These are phyloP conservation scores for Oropetium thomaeum DNA, from an alignment of 176 grass and related monocot species.

Conservation along the genomic window DNA sequence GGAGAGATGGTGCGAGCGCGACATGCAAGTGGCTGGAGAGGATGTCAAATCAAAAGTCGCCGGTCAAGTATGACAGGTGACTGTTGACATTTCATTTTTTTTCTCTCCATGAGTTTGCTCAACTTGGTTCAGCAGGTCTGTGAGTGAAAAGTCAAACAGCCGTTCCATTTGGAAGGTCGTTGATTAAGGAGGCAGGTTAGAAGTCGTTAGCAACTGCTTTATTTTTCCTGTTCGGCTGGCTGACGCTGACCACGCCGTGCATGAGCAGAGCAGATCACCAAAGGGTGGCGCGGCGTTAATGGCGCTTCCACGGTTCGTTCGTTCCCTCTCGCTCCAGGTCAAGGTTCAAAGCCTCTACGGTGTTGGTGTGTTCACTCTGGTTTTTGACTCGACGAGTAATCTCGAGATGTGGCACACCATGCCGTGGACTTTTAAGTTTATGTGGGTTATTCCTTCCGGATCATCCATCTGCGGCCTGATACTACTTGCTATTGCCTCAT, in stretches of 20 bases:
- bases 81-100: slow-evolving; percentile 29
- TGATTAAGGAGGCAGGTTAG: slow-evolving; percentile 11
- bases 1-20: background rate
- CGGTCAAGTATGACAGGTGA: slow-evolving; percentile 33
- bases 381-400: background rate
- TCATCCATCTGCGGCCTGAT: background rate
- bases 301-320: background rate
- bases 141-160: slow-evolving; percentile 23
- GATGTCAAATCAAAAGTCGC: slow-evolving; percentile 14
- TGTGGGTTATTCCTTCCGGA: background rate
- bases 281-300: background rate
- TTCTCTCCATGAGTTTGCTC: background rate
- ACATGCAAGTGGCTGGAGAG: background rate
- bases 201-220: slow-evolving; percentile 5
- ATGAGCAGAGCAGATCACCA: no score
- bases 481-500: background rate
- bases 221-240: slow-evolving; percentile 1
- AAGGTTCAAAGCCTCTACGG: background rate
- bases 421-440: slow-evolving; percentile 13
- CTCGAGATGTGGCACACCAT: background rate
- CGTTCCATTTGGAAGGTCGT: background rate
- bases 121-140: no score
- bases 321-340: background rate
- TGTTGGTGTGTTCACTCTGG: background rate
- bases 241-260: slow-evolving; percentile 28